Evolutionary conservation across 2,329 filamentous ascomycete genomes (phyloP), one percentile per base, ranked within the genome.

Genomic region (Beauveria sp.): DNA sequence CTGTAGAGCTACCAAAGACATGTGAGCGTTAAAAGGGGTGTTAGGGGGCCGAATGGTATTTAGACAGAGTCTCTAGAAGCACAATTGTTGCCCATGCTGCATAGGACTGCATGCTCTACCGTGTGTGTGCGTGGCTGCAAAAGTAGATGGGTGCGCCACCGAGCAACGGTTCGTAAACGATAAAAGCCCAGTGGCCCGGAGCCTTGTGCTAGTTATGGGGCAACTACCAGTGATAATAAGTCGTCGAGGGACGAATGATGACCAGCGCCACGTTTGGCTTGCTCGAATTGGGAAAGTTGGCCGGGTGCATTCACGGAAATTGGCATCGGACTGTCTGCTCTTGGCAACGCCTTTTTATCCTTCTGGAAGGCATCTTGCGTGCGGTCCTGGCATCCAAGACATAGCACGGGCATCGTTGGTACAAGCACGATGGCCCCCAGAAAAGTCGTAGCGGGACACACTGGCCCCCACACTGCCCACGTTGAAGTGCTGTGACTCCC

Each of bases 61-160:
- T 60, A 60, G n/a, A 60, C 22, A 18, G 38, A 18, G 14, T 52
- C 53, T 60, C 58, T 60, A 60, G 58, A 60, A 40, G 58, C 26
- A 14, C 16, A 45, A 53, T 20, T 16, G 18, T 10, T n/a, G 40
- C 43, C 43, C 1, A 34, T 53, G 20, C 40, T 47, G 24, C 28
- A 59, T 59, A 53, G 20, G 46, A 16, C 42, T 53, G n/a, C 58
- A 52, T 40, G 58, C 14, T 34, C 30, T 34, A 12, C 30, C 30
- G 30, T 24, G 22, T 24, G 22, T 24, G 22, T 24, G 22, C 22
- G 22, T 34, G 30, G 16, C 38, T 26, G 12, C 16, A 47, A 40
- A n/a, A 46, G 24, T 16, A 38, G 58, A 40, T 46, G 58, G 58
- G 58, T 60, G 58, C 58, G 58, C 58, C 58, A 60, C 58, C 6